phyloP scores from a whole-genome alignment of 306 rosid genomes.

The Trifolium pratense region DNA sequence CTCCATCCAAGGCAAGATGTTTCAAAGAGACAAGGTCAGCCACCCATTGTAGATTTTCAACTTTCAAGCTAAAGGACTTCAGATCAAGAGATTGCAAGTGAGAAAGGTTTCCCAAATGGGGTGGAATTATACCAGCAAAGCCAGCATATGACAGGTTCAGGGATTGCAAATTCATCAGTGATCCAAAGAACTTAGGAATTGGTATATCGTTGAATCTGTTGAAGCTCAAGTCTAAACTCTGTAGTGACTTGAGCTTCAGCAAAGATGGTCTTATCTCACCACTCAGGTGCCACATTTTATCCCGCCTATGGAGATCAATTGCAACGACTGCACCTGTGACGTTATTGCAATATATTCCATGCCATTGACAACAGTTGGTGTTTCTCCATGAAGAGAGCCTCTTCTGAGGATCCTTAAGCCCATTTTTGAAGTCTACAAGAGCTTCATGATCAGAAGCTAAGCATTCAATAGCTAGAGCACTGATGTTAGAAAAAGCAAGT shows the following conservation, averaged over 20 bases:
- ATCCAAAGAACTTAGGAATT: conserved; percentile 47
- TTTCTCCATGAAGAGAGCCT: conserved; percentile 50
- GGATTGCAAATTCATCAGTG: conserved; percentile 47
- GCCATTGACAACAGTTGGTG: conserved; percentile 53
- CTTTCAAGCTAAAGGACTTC: background rate
- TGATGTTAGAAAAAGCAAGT: background rate
- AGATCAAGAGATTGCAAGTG: conserved; percentile 49
- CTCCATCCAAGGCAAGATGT: conserved; percentile 47
- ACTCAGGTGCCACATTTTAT: conserved; percentile 43
- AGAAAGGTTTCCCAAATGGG: conserved; percentile 49
- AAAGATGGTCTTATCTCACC: conserved; percentile 53
- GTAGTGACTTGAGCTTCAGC: conserved; percentile 46
- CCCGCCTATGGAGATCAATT: conserved; percentile 49
- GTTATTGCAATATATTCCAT: conserved; percentile 46
- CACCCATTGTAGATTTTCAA: conserved; percentile 43
- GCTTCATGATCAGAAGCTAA: conserved; percentile 42
- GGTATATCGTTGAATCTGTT: conserved; percentile 44
- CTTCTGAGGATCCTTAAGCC: conserved; percentile 46
- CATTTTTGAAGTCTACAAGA: conserved; percentile 51
- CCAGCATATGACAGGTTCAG: conserved; percentile 56
- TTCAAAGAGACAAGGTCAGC: conserved; percentile 47
- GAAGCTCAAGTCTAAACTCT: conserved; percentile 53
- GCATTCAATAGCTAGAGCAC: conserved; percentile 33
- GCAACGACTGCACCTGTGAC: conserved; percentile 46
- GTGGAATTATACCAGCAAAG: conserved; percentile 43